Evolutionary conservation across 106 monocot species (phyloP), one percentile per base, ranked within the genome.

Genomic region (Alisma plantagoaquatica): DNA sequence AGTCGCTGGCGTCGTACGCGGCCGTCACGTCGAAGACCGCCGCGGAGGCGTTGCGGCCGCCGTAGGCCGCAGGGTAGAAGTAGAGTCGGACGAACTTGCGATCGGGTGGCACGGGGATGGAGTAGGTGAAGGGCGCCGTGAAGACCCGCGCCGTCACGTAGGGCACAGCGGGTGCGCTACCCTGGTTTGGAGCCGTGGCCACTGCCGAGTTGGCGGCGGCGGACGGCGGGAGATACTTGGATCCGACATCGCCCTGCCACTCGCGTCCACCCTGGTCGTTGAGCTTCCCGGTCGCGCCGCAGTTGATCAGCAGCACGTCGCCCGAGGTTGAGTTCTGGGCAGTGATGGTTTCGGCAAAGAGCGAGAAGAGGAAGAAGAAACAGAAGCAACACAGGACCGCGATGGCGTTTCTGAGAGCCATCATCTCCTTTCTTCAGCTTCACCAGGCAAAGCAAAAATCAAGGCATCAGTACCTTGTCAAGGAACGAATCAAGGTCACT

Each of bases 1-100:
- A n/a, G n/a, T n/a, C n/a, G n/a, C n/a, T n/a, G n/a, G n/a, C n/a
- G 41, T 43, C 9, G 53, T 60, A 61, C 2, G 54, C 57, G 41
- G 70, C 68, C 8, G 70, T 50, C 67, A 92, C 86, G 53, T 81
- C 62, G 69, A 92, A 92, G 47, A 70, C 17, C 49, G 70, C 72
- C 19, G 65, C 61, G 41, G 67, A 23, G 53, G 72, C 51, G 49
- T 53, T 46, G 30, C 29, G 68, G 58, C 3, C 23, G 26, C 65
- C 50, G 66, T 75, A 77, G 55, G 73, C 63, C 12, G 64, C 18
- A 0, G 81, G 72, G 67, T 86, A 70, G 72, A 92, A 85, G 58
- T 89, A 64, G 29, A 89, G 79, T 50, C 83, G 83, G 70, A 89
- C 22, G 49, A 73, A 82, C 57, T 76, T 71, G 45, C 70, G 79